These are phyloP conservation scores for Mychonastes homosphaera DNA, from an alignment of 139 green algal genomes.

Conservation along the genomic window DNA sequence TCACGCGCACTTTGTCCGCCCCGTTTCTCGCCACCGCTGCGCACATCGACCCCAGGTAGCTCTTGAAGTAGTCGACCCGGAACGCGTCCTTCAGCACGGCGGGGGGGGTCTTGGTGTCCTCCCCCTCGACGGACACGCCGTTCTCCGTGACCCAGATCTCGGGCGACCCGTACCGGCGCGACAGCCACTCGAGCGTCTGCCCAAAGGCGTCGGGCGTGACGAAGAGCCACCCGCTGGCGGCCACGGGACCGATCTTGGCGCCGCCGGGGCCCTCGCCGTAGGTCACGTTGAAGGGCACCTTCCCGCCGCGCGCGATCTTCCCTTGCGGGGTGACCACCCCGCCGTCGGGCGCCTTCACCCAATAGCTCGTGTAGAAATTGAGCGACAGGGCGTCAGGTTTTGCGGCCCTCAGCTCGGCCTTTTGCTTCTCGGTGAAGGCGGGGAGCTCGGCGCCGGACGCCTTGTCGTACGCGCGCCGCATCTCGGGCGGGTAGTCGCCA, in stretches of 20 bases:
- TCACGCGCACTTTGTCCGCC: slow-evolving; percentile 9
- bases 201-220: slow-evolving; percentile 14
- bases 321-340: no score
- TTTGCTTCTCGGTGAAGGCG: slow-evolving; percentile 22
- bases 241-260: background rate
- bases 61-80: slow-evolving; percentile 16
- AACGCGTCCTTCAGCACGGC: slow-evolving; percentile 11
- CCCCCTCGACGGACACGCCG: slow-evolving; percentile 12
- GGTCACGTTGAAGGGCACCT: background rate
- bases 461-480: no score
- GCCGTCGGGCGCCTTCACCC: slow-evolving; percentile 13
- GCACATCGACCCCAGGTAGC: background rate
- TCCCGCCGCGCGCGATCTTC: no score
- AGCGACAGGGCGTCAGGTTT: slow-evolving; percentile 28
- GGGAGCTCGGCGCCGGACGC: slow-evolving; percentile 22
- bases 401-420: slow-evolving; percentile 10
- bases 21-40: background rate
- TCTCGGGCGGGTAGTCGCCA: slow-evolving; percentile 31
- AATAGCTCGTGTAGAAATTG: slow-evolving; percentile 37
- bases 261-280: background rate
- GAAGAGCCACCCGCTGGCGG: background rate
- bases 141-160: slow-evolving; percentile 20
- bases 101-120: slow-evolving; percentile 6
- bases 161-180: slow-evolving; percentile 7
- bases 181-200: slow-evolving; percentile 17